Evolutionary conservation across 371 early-diverging fungal genomes (phyloP).

Genomic region (Haplosporangium sp.): DNA sequence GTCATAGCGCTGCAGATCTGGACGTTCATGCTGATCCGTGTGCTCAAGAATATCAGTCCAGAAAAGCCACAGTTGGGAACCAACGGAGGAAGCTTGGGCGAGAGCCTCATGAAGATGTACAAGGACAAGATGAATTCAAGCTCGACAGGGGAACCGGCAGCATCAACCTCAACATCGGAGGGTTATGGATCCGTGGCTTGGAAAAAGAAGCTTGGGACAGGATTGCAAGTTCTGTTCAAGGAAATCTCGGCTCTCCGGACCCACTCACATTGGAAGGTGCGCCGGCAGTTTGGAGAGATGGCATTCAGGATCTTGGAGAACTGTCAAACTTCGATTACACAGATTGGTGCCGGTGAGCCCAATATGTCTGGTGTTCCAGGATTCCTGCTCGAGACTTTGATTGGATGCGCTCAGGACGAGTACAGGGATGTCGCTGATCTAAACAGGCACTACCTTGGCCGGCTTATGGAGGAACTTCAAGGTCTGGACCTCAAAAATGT

Average conservation of each 20-base stretch:
- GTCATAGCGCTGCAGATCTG: conserved; percentile 22
- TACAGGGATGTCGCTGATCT: conserved; percentile 20
- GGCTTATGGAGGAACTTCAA: conserved; percentile 10
- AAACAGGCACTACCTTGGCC: conserved; percentile 4
- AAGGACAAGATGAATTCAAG: conserved; percentile 2
- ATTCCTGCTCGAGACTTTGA: conserved; percentile 48
- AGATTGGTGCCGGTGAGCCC: not conserved
- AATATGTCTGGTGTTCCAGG: conserved; percentile 7
- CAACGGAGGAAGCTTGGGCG: conserved; percentile 1
- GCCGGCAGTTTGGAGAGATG: conserved; percentile 27
- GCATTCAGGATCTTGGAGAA: conserved; percentile 29
- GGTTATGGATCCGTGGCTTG: conserved; percentile 26
- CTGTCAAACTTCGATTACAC: conserved; percentile 20
- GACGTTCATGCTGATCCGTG: conserved; percentile 23
- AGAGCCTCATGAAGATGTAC: conserved; percentile 35
- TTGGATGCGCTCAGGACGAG: conserved; percentile 41
- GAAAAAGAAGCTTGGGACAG: conserved; percentile 17
- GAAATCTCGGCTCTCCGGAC: conserved; percentile 20
- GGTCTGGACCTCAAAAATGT: conserved; percentile 14
- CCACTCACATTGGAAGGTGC: conserved; percentile 46
- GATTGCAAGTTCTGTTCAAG: conserved; percentile 27
- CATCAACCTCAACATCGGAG: not conserved
- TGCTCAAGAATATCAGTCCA: conserved; percentile 1
- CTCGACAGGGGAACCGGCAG: not conserved
- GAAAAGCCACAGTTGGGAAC: not conserved